Evolutionary conservation across 306 rosid species (phyloP).

Genomic region (Hylodesmum podocarpum): DNA sequence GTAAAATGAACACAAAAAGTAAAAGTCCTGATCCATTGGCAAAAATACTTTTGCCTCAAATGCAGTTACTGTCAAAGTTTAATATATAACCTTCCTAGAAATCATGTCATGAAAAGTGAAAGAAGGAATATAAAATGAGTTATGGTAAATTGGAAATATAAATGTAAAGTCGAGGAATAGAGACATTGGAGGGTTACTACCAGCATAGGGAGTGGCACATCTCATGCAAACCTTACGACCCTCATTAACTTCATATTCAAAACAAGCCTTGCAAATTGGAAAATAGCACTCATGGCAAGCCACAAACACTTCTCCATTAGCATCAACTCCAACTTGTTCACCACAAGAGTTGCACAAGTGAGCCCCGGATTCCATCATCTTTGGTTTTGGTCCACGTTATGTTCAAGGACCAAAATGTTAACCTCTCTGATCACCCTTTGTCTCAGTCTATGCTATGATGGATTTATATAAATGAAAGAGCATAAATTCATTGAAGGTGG

Average conservation of each 20-base stretch:
- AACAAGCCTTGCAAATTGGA: conserved; percentile 82
- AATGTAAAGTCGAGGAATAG: not conserved
- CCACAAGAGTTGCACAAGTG: conserved; percentile 84
- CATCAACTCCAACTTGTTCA: conserved; percentile 68
- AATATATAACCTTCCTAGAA: not conserved
- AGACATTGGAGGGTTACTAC: conserved; percentile 45
- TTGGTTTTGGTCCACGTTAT: conserved; percentile 24
- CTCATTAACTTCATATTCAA: conserved; percentile 68
- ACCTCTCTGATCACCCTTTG: conserved; percentile 6
- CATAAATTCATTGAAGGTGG: conserved; percentile 23
- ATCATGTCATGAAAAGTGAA: not conserved
- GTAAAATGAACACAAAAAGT: too few relatives aligned
- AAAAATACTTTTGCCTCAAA: too few relatives aligned
- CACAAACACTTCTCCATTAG: conserved; percentile 75
- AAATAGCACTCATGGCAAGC: conserved; percentile 82
- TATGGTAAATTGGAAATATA: not conserved
- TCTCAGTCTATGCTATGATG: conserved; percentile 31
- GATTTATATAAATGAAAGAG: conserved; percentile 54
- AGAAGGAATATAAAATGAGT: not conserved
- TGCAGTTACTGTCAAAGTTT: too few relatives aligned
- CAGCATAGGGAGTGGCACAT: conserved; percentile 72
- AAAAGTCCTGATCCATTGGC: too few relatives aligned
- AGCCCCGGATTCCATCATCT: conserved; percentile 84
- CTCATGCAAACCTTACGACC: conserved; percentile 78
- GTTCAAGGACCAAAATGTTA: conserved; percentile 30